These are phyloP conservation scores for Ophiostoma himal-ulmi DNA, from an alignment of 2,329 filamentous ascomycete species.

Conservation along the genomic window DNA sequence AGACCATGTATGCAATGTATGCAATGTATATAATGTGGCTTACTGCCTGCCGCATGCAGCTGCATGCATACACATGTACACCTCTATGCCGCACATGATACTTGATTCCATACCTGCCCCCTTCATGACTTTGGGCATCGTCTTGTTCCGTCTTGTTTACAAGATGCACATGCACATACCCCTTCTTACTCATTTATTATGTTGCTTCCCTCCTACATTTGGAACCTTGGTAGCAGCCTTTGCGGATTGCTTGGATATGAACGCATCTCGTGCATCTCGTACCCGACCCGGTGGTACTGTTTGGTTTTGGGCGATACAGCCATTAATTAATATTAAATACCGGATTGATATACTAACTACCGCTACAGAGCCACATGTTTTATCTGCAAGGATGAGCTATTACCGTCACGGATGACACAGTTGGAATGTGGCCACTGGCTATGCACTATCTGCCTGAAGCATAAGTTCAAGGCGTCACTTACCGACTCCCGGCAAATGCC, in stretches of 20 bases:
- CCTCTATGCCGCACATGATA: background rate
- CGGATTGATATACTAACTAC: background rate
- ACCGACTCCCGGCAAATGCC: constrained; percentile 78
- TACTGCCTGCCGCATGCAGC: background rate
- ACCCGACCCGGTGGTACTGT: background rate
- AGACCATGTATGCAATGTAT: background rate
- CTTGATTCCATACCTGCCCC: background rate
- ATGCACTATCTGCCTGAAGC: constrained; percentile 71
- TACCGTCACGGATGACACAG: constrained; percentile 58
- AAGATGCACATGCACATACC: background rate
- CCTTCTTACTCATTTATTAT: background rate
- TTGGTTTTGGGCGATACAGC: background rate
- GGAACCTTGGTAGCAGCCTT: background rate
- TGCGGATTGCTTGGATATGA: background rate
- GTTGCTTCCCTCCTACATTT: background rate
- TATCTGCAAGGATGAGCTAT: constrained; percentile 64
- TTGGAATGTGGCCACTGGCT: constrained; percentile 75
- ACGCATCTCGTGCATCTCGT: background rate
- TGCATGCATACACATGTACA: background rate
- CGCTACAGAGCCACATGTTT: constrained; percentile 60
- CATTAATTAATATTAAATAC: background rate
- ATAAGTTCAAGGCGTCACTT: constrained; percentile 68
- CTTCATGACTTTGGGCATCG: background rate
- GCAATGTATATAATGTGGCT: background rate
- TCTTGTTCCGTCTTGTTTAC: background rate